Evolutionary conservation across 2,329 filamentous ascomycete species (phyloP).

Genomic region (Pseudocercospora pini-densiflorae): DNA sequence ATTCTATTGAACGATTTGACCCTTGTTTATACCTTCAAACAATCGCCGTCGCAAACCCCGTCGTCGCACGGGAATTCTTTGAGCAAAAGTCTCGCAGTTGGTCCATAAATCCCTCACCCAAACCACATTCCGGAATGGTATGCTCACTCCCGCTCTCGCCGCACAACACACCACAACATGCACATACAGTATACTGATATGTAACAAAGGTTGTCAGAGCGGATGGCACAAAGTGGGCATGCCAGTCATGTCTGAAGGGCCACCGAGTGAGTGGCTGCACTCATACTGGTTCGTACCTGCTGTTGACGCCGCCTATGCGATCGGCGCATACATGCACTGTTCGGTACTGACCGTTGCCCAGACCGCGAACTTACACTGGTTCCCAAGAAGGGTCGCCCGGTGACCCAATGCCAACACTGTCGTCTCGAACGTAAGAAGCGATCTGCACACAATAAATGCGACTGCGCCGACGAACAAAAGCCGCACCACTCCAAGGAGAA

Average conservation of each 20-base stretch:
- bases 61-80: constrained; percentile 1
- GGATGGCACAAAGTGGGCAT: constrained; percentile 96
- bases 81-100: constrained; percentile 7
- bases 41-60: constrained; percentile 16
- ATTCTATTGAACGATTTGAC: background rate
- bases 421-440: constrained; percentile 95
- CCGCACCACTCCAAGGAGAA: constrained; percentile 62
- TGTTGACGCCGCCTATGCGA: background rate
- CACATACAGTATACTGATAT: background rate
- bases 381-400: constrained; percentile 95
- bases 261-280: constrained; percentile 99
- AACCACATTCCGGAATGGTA: constrained; percentile 14
- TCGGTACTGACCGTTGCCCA: constrained; percentile 46
- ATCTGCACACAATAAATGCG: constrained; percentile 92
- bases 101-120: constrained; percentile 21
- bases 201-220: constrained; percentile 42
- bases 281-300: constrained; percentile 75
- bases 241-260: constrained; percentile 96
- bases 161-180: constrained; percentile 13
- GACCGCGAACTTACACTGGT: constrained; percentile 92
- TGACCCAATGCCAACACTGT: constrained; percentile 98
- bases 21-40: constrained; percentile 14
- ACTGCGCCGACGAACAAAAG: constrained; percentile 82
- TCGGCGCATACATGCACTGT: background rate
- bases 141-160: constrained; percentile 10